Evolutionary conservation across 192 early-diverging fungal species (phyloP), one percentile per base, ranked within the genome.

Genomic region (Linnemannia exigua): DNA sequence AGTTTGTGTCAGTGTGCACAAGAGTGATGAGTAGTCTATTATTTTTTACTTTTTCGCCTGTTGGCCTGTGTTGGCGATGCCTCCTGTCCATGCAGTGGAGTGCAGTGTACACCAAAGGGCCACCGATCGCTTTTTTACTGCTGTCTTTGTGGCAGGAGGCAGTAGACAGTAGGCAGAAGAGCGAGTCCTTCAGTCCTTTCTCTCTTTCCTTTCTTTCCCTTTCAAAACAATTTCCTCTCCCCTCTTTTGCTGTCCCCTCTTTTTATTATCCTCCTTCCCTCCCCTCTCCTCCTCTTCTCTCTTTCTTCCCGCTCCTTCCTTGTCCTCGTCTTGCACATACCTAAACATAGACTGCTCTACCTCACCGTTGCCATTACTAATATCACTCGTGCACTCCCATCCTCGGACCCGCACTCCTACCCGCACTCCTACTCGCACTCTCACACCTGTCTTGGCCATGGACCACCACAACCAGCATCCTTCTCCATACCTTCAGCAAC

Each of bases 381-480:
- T n/a, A n/a, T n/a, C n/a, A n/a, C n/a, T n/a, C n/a, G n/a, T n/a
- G n/a, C n/a, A n/a, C n/a, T n/a, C n/a, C n/a, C n/a, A n/a, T n/a
- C n/a, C n/a, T n/a, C n/a, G n/a, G n/a, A n/a, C n/a, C n/a, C n/a
- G n/a, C 58, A 63, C 25, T 11, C 48, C 28, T 28, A 31, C 58
- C 25, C 28, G 28, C 28, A 20, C 31, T 41, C 1, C 25, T 28
- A 31, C 28, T 17, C 25, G 1, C 58, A 63, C 28, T 25, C 28
- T 14, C 58, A 15, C 58, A 63, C 58, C 15, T 11, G 7, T 28
- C n/a, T 46, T 38, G 37, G 44, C 70, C 46, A 71, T 71, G 70
- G 70, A 71, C 46, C 70, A 71, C 20, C 70, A 70, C 69, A 70
- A 44, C 69, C 67, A 70, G 19, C 35, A 71, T 15, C 20, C 36